phyloP scores from a whole-genome alignment of 1,139 yeast genomes.

The Blastobotrys indianensis region DNA sequence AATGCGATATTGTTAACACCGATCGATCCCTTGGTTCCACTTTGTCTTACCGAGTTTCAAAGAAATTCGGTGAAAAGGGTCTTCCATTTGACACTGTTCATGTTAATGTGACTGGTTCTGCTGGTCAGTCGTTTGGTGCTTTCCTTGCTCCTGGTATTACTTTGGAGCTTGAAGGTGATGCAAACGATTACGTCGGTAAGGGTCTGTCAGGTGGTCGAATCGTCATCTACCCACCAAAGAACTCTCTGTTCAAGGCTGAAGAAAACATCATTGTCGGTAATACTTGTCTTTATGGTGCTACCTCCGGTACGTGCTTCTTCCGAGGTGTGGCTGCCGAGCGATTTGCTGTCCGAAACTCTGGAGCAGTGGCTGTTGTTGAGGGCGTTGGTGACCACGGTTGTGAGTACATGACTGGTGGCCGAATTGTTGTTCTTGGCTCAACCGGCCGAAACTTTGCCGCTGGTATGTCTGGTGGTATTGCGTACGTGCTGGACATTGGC shows the following conservation, averaged over 20 bases:
- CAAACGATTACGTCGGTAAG: slow-evolving; percentile 96
- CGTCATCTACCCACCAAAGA: slow-evolving; percentile 85
- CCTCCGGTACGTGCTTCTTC: slow-evolving; percentile 88
- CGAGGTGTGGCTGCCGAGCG: slow-evolving; percentile 98
- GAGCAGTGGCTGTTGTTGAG: slow-evolving; percentile 94
- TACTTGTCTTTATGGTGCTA: slow-evolving; percentile 97
- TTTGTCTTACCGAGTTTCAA: slow-evolving; percentile 86
- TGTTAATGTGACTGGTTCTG: slow-evolving; percentile 85
- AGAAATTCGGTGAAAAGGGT: slow-evolving; percentile 87
- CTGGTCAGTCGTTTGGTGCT: slow-evolving; percentile 99
- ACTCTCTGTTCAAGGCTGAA: slow-evolving; percentile 81
- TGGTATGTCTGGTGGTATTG: slow-evolving; percentile 99
- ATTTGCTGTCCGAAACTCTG: slow-evolving; percentile 97
- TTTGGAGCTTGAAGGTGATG: slow-evolving; percentile 92
- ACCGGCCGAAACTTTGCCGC: slow-evolving; percentile 97
- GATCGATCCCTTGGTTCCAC: slow-evolving; percentile 97
- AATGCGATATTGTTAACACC: slow-evolving; percentile 87
- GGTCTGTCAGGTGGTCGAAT: slow-evolving; percentile 95
- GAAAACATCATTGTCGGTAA: slow-evolving; percentile 96
- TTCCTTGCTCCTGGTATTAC: slow-evolving; percentile 95
- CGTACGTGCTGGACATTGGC: slow-evolving; percentile 91
- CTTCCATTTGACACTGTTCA: slow-evolving; percentile 95
- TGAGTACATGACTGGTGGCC: slow-evolving; percentile 99
- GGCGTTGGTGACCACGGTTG: slow-evolving; percentile 99
- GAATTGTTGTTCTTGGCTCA: slow-evolving; percentile 85